Evolutionary conservation across 2,329 filamentous ascomycete genomes (phyloP).

Genomic region (Penicillium glabrum): DNA sequence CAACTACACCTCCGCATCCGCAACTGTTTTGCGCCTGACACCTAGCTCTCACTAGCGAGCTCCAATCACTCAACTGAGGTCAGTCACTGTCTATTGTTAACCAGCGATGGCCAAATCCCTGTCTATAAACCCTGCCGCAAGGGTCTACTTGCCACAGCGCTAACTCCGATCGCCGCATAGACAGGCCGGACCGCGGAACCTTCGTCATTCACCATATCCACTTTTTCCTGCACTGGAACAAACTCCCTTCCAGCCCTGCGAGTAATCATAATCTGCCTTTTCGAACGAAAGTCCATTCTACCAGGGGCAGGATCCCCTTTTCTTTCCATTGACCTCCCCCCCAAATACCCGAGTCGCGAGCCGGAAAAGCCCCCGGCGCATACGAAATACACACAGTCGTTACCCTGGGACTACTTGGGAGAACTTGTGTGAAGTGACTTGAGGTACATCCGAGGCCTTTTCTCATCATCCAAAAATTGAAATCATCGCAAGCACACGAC

Average conservation of each 20-base stretch:
- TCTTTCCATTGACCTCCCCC: not conserved
- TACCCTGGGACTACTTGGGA: conserved; percentile 2
- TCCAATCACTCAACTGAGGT: not conserved
- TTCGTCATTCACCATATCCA: conserved; percentile 17
- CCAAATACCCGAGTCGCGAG: not conserved
- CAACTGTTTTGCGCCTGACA: conserved; percentile 9
- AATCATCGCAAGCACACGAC: not conserved
- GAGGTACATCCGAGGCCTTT: not conserved
- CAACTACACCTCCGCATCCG: conserved; percentile 2
- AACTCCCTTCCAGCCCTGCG: conserved; percentile 2
- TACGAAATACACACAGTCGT: conserved; percentile 2
- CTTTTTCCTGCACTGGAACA: conserved; percentile 9
- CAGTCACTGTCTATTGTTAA: not conserved
- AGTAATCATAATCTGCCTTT: conserved; percentile 15
- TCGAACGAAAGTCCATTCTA: not conserved
- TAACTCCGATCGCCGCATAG: conserved; percentile 15
- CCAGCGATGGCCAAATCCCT: not conserved
- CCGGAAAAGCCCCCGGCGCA: conserved; percentile 7
- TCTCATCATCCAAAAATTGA: not conserved
- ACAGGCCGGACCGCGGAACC: conserved; percentile 17
- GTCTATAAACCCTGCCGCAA: not conserved
- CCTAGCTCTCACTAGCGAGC: not conserved
- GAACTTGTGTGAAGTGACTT: not conserved
- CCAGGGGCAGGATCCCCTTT: conserved; percentile 17
- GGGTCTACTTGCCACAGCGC: conserved; percentile 9